A percentile compares a stretch with the other conserved stretches of the same genome.
phyloP scores from a whole-genome alignment of 495 filamentous ascomycete genomes.

The Penicillium simplicissimum region DNA sequence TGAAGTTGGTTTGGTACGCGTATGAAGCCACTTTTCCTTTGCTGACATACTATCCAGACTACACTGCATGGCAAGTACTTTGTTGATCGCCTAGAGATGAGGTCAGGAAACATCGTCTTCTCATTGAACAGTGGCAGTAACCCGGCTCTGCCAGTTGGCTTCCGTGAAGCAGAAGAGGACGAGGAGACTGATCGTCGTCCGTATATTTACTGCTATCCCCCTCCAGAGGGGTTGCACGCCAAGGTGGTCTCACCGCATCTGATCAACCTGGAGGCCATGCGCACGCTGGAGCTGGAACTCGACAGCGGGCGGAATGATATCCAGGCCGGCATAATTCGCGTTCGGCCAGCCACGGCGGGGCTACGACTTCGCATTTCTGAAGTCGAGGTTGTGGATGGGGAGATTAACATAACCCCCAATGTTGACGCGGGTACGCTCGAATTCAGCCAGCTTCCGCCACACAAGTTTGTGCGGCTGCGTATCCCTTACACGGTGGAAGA shows the following conservation, averaged over 20 bases:
- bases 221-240: slow-evolving; percentile 48
- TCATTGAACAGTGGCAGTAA: slow-evolving; percentile 36
- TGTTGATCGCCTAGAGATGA: slow-evolving; percentile 70
- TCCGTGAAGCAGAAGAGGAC: slow-evolving; percentile 43
- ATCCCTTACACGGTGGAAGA: slow-evolving; percentile 88
- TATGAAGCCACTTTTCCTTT: not conserved
- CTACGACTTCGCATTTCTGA: slow-evolving; percentile 78
- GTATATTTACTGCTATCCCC: slow-evolving; percentile 54
- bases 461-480: slow-evolving; percentile 55
- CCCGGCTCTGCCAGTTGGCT: slow-evolving; percentile 37
- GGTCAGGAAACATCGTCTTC: slow-evolving; percentile 68
- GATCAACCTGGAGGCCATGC: slow-evolving; percentile 74
- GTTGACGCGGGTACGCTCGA: slow-evolving; percentile 67
- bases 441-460: slow-evolving; percentile 54
- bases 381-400: slow-evolving; percentile 56
- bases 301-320: slow-evolving; percentile 78
- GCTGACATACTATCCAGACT: slow-evolving; percentile 44
- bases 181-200: slow-evolving; percentile 39
- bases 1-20: not conserved
- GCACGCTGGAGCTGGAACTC: slow-evolving; percentile 72
- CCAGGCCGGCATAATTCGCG: slow-evolving; percentile 62
- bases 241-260: slow-evolving; percentile 45
- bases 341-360: slow-evolving; percentile 83
- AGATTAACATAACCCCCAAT: slow-evolving; percentile 55
- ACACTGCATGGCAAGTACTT: slow-evolving; percentile 75